Evolutionary conservation across 23 red algal species (phyloP).

Genomic region (Chondrus crispus): DNA sequence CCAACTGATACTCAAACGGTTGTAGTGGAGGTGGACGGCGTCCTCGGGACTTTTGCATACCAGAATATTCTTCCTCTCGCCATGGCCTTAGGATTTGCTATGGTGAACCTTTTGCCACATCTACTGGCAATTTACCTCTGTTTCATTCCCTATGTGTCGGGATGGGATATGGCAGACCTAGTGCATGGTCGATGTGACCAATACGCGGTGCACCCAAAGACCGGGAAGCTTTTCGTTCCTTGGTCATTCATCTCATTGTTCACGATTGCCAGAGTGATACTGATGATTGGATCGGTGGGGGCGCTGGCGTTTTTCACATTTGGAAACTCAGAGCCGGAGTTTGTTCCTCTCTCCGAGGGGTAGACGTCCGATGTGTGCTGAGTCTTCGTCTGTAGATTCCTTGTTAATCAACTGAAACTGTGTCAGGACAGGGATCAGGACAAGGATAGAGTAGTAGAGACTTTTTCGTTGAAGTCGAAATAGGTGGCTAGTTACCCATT

Average conservation of each 20-base stretch:
- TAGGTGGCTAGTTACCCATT: no score
- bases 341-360: no score
- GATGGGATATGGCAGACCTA: conserved; percentile 65
- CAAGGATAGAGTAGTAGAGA: no score
- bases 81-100: conserved; percentile 61
- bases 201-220: conserved; percentile 50
- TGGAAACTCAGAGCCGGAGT: not conserved
- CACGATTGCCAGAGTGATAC: conserved; percentile 16
- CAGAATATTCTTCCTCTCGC: conserved; percentile 35
- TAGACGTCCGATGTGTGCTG: no score
- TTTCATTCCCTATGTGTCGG: conserved; percentile 59
- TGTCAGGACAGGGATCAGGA: no score
- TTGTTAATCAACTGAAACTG: no score
- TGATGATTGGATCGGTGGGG: conserved; percentile 43
- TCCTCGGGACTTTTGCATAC: not conserved
- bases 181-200: conserved; percentile 69
- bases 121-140: conserved; percentile 58
- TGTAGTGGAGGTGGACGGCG: not conserved
- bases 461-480: no score
- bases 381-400: no score
- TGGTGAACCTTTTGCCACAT: conserved; percentile 42
- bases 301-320: conserved; percentile 18
- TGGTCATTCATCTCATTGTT: conserved; percentile 51
- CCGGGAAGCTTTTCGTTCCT: conserved; percentile 59
- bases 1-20: not conserved